phyloP scores from a whole-genome alignment of 768 basidiomycete genomes.

The Agrocybe pediades region DNA sequence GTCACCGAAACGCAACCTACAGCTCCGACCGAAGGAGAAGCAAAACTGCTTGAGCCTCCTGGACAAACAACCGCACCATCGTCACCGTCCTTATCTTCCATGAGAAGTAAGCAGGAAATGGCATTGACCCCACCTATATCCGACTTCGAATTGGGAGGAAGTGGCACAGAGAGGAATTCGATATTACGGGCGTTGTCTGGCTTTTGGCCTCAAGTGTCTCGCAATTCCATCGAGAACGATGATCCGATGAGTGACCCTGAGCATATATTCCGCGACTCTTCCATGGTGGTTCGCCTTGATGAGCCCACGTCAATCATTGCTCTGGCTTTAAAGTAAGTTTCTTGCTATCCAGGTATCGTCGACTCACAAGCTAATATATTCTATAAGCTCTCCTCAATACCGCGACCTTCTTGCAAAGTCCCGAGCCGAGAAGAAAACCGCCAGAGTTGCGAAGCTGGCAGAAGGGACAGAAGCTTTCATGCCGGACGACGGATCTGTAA shows the following conservation, averaged over 20 bases:
- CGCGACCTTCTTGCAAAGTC: constrained; percentile 79
- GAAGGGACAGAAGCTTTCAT: constrained; percentile 86
- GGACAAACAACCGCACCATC: constrained; percentile 49
- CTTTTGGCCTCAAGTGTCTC: constrained; percentile 69
- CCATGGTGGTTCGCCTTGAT: constrained; percentile 93
- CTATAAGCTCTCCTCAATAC: constrained; percentile 75
- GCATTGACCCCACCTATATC: constrained; percentile 33
- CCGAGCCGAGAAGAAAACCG: constrained; percentile 73
- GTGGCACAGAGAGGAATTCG: constrained; percentile 66
- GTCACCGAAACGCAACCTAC: constrained; percentile 7
- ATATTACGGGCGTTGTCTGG: constrained; percentile 84
- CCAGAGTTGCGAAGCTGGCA: constrained; percentile 54
- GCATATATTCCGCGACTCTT: constrained; percentile 92
- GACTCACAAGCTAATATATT: constrained; percentile 1
- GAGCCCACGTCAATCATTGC: constrained; percentile 99
- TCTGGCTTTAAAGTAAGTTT: constrained; percentile 78
- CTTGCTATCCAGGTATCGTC: not conserved
- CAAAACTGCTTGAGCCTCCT: constrained; percentile 17
- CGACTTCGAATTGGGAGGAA: constrained; percentile 51
- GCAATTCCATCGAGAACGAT: constrained; percentile 61
- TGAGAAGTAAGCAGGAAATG: constrained; percentile 34
- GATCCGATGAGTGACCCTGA: constrained; percentile 80
- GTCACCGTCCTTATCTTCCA: constrained; percentile 55
- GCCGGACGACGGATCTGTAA: constrained; percentile 84
- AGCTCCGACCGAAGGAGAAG: constrained; percentile 16